Conservation (phyloP, 164 flowering plant genomes). For the Kalanchoe fedtschenkoi region DNA sequence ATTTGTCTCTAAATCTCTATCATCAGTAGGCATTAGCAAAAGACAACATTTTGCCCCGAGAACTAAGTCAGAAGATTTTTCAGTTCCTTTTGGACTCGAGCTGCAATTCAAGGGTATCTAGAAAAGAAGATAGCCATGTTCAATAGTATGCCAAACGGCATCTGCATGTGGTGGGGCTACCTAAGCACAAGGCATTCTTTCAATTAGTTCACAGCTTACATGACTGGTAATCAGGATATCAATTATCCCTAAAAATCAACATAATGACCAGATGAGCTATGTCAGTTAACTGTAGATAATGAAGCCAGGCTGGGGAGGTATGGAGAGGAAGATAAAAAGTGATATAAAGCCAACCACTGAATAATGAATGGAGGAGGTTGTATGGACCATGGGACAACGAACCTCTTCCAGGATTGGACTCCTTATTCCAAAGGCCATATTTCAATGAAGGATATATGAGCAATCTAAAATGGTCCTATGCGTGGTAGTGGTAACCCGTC, state of each 20-base stretch:
- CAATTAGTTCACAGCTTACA: neutral
- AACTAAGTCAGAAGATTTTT: neutral
- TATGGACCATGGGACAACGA: neutral
- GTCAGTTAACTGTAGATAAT: neutral
- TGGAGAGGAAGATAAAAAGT: neutral
- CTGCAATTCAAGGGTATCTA: neutral
- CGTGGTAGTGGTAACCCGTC: neutral
- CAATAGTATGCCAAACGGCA: neutral
- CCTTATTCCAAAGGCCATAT: neutral
- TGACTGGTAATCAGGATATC: neutral
- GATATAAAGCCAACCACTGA: neutral
- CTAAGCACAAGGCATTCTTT: neutral
- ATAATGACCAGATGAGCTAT: neutral
- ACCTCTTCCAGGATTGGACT: neutral
- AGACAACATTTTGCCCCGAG: neutral
- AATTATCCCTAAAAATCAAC: neutral
- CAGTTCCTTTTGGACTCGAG: neutral
- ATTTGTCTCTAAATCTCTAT: neutral
- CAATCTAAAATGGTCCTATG: neutral
- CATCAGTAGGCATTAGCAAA: neutral
- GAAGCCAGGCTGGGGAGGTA: neutral
- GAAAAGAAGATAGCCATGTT: neutral
- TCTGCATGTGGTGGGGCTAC: slow-evolving; percentile 1
- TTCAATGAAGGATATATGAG: neutral
- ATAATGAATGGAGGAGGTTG: slow-evolving; percentile 2